Percentiles rank a stretch among this genome's conserved stretches.
These are phyloP conservation scores for Vachellia collinsii DNA, from an alignment of 306 rosid genomes.

Conservation along the genomic window DNA sequence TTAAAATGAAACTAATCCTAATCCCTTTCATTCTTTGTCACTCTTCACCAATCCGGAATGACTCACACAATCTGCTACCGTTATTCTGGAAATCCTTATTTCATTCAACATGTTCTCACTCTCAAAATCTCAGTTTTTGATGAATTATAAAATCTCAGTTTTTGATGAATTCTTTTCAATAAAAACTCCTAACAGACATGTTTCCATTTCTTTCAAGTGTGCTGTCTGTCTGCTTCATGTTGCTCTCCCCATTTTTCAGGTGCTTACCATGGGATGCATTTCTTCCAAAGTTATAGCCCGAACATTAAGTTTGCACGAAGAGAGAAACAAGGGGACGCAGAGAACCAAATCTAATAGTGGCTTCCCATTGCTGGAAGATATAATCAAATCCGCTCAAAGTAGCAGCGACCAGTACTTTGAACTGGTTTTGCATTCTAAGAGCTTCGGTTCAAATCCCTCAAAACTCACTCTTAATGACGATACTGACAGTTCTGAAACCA, in stretches of 20 bases:
- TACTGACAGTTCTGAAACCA: constrained; percentile 33
- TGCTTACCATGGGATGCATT: constrained; percentile 54
- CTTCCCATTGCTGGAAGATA: constrained; percentile 49
- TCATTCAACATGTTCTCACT: neutral
- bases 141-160: neutral
- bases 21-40: neutral
- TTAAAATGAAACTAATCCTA: neutral
- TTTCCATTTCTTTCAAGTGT: neutral
- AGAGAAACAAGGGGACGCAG: constrained; percentile 38
- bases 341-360: constrained; percentile 32
- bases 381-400: constrained; percentile 34
- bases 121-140: too few species aligned
- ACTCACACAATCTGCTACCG: neutral
- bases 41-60: too few species aligned
- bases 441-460: constrained; percentile 35
- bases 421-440: constrained; percentile 47
- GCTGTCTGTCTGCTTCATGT: constrained; percentile 2
- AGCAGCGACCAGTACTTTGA: constrained; percentile 50
- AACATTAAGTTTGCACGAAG: constrained; percentile 50
- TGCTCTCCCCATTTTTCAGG: constrained; percentile 23
- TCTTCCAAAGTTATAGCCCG: constrained; percentile 54
- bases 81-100: neutral
- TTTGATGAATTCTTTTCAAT: neutral
- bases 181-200: neutral
- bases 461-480: constrained; percentile 25